phyloP scores from a whole-genome alignment of 441 rosid species.

The Gossypium lobatum region DNA sequence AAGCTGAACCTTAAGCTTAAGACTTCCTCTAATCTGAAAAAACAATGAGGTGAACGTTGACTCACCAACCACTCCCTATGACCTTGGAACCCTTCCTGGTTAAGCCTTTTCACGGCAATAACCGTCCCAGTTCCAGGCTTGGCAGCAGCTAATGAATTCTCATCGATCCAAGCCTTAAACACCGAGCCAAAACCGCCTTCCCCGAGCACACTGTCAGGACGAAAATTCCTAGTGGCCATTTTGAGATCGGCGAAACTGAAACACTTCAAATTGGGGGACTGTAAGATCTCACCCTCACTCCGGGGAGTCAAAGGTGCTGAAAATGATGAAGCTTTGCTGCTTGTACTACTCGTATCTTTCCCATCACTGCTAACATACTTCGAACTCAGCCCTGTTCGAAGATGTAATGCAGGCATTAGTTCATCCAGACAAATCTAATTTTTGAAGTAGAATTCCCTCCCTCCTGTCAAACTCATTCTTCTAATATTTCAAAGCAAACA shows the following conservation, averaged over 20 bases:
- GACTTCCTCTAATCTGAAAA: too few relatives aligned
- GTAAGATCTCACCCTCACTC: conserved; percentile 83
- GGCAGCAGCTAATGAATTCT: conserved; percentile 49
- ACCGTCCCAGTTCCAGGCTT: conserved; percentile 84
- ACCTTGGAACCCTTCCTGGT: conserved; percentile 75
- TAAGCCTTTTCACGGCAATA: conserved; percentile 80
- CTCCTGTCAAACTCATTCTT: conserved; percentile 6
- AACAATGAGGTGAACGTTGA: conserved; percentile 15
- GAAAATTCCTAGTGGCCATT: conserved; percentile 73
- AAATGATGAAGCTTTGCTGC: conserved; percentile 51
- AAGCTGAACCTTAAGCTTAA: background rate
- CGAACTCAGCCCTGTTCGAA: conserved; percentile 44
- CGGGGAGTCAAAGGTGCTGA: conserved; percentile 53
- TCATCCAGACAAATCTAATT: background rate
- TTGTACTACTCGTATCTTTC: conserved; percentile 38
- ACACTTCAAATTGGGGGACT: conserved; percentile 60
- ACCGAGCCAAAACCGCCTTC: conserved; percentile 97
- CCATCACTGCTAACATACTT: conserved; percentile 49
- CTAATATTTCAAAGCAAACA: background rate
- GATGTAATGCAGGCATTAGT: background rate
- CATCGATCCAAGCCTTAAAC: conserved; percentile 90
- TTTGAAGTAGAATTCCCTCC: conserved; percentile 5
- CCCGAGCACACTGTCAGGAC: conserved; percentile 81
- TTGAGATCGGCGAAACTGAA: conserved; percentile 59
- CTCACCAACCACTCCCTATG: conserved; percentile 92